Evolutionary conservation across 306 rosid species (phyloP), one percentile per base, ranked within the genome.

Genomic region (Castanea sativa): DNA sequence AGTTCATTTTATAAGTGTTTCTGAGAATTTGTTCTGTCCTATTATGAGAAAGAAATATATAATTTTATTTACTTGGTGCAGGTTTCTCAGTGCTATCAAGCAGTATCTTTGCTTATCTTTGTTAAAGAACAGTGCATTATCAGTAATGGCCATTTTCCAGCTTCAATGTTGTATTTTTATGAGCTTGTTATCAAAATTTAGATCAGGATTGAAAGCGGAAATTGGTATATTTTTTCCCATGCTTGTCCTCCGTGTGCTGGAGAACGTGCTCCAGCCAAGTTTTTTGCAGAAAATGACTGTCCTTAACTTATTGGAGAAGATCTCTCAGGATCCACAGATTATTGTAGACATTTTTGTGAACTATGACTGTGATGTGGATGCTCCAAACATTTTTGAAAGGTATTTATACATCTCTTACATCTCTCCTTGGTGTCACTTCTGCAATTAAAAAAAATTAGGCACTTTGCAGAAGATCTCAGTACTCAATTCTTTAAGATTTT

Each of bases 351-450:
- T 93, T 79, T 95, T 95, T 83, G 99, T 96, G 88, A 96, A 96
- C 87, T 96, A 90, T 87, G 99, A 96, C 81, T 96, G 99, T 69
- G 98, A 96, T 84, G 94, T 96, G 76, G 99, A 96, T 82, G 89
- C 98, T 80, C 94, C 99, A 56, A 96, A 96, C 87, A 90, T 96
- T 82, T 96, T 93, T 77, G 99, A 96, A 89, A 96, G 99, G 99
- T 96, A 88, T 84, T 49, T 82, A 76, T 87, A 77, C 82, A 82
- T 87, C 74, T 75, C 71, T 79, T 59, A 65, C 29, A 61, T 55
- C 32, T 79, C 52, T 55, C 52, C 13, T 76, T 75, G 55, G n/a
- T 18, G 61, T 69, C 21, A 29, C 70, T 75, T 19, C 58, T 71
- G 19, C 85, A 27, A 49, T 49, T 81, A 67, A 59, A 15, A 76